phyloP scores from a whole-genome alignment of 306 rosid genomes.

The Medicago ruthenica region DNA sequence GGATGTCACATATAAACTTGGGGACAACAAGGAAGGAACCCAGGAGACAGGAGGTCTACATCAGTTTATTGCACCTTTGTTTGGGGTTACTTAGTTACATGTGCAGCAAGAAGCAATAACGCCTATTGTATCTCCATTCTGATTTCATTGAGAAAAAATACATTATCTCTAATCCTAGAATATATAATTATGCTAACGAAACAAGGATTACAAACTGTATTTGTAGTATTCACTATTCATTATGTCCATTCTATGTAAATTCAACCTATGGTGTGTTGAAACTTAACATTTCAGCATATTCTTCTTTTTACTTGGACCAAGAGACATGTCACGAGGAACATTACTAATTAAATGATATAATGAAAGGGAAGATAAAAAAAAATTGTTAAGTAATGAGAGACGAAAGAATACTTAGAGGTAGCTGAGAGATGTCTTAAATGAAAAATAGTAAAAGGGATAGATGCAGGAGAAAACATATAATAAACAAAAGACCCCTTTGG shows the following conservation, averaged over 20 bases:
- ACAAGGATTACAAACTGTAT: not conserved
- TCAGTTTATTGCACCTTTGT: too few species aligned
- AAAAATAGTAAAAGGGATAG: not conserved
- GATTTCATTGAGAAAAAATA: not conserved
- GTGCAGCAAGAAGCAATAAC: not conserved
- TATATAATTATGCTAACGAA: not conserved
- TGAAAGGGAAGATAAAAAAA: not conserved
- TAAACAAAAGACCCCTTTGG: constrained; percentile 26
- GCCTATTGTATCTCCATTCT: not conserved
- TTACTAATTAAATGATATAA: not conserved
- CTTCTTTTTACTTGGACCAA: not conserved
- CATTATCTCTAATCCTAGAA: not conserved
- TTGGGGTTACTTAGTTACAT: not conserved
- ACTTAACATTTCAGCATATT: not conserved
- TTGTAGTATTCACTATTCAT: not conserved
- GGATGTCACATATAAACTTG: too few species aligned
- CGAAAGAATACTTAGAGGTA: constrained; percentile 22
- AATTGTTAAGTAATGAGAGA: not conserved
- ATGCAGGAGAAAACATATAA: constrained; percentile 10
- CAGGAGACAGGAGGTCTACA: too few species aligned
- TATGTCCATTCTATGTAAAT: not conserved
- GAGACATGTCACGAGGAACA: not conserved
- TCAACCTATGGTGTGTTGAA: not conserved
- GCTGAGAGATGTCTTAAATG: not conserved
- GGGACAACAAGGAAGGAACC: too few species aligned